Evolutionary conservation across 2,329 filamentous ascomycete genomes (phyloP).

Genomic region (Metarhizium sp.): DNA sequence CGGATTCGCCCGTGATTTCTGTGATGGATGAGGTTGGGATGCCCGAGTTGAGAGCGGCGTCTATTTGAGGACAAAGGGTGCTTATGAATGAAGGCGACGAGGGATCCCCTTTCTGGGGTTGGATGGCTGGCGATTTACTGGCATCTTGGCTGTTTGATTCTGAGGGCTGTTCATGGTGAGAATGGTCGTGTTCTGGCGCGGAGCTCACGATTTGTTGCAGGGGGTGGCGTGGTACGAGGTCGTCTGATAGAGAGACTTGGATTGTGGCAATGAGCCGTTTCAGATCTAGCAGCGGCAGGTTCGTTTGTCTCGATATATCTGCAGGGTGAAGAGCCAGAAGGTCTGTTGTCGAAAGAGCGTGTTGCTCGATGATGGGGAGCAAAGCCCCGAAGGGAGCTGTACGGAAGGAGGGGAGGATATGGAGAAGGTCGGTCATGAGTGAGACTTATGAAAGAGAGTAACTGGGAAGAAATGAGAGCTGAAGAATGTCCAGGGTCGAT

Average conservation of each 20-base stretch:
- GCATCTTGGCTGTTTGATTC: background rate
- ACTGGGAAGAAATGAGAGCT: too few species aligned
- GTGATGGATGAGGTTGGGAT: constrained; percentile 74
- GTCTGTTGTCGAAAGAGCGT: constrained; percentile 69
- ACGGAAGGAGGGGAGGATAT: constrained; percentile 73
- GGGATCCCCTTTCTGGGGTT: background rate
- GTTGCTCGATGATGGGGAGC: constrained; percentile 69
- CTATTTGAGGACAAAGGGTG: constrained; percentile 67
- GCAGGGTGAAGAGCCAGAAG: constrained; percentile 74
- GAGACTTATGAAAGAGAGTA: background rate
- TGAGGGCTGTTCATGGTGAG: background rate
- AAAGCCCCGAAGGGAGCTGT: constrained; percentile 62
- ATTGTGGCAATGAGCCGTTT: constrained; percentile 63
- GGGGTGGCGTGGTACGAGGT: constrained; percentile 32
- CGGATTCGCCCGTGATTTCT: constrained; percentile 88
- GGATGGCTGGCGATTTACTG: background rate
- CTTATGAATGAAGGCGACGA: constrained; percentile 44
- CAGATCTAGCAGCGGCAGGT: constrained; percentile 71
- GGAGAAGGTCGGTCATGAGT: constrained; percentile 76
- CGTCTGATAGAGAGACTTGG: constrained; percentile 54
- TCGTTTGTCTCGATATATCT: constrained; percentile 78
- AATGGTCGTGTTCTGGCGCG: background rate
- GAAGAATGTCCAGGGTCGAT: background rate
- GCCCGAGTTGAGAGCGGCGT: constrained; percentile 64
- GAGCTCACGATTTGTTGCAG: constrained; percentile 6